Evolutionary conservation across 495 filamentous ascomycete species (phyloP).

Genomic region (Penicillium maclennaniae): DNA sequence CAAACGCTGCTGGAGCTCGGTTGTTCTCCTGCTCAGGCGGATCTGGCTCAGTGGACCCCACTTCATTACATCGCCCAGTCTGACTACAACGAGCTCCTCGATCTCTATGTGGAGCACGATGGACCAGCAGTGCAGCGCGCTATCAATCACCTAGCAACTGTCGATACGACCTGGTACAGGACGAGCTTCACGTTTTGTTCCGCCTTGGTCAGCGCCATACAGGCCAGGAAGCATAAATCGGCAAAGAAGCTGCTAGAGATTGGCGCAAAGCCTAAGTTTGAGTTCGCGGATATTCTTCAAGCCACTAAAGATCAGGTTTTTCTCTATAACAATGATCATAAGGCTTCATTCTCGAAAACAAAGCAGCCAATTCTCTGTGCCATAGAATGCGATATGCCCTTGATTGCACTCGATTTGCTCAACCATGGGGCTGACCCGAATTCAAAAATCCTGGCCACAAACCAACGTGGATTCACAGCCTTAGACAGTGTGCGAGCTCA

Average conservation of each 20-base stretch:
- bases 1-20: slow-evolving; percentile 62
- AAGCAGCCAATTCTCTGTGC: slow-evolving; percentile 62
- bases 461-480: background rate
- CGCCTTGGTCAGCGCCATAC: slow-evolving; percentile 46
- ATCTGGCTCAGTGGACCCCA: slow-evolving; percentile 53
- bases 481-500: slow-evolving; percentile 41
- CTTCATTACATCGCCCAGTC: slow-evolving; percentile 54
- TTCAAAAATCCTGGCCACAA: slow-evolving; percentile 34
- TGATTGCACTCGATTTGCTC: slow-evolving; percentile 53
- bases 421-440: slow-evolving; percentile 57
- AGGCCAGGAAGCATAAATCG: slow-evolving; percentile 24
- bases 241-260: slow-evolving; percentile 42
- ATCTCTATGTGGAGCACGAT: slow-evolving; percentile 58
- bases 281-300: slow-evolving; percentile 41
- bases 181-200: slow-evolving; percentile 14
- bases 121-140: slow-evolving; percentile 55
- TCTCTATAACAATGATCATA: slow-evolving; percentile 19
- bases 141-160: slow-evolving; percentile 54
- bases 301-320: slow-evolving; percentile 16
- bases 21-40: slow-evolving; percentile 69
- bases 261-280: slow-evolving; percentile 39
- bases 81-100: slow-evolving; percentile 48
- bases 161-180: slow-evolving; percentile 13
- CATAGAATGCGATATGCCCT: slow-evolving; percentile 44
- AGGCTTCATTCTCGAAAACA: slow-evolving; percentile 33